Conservation (phyloP, 2,329 filamentous ascomycete genomes). For the Cucurbitaria berberidis region DNA sequence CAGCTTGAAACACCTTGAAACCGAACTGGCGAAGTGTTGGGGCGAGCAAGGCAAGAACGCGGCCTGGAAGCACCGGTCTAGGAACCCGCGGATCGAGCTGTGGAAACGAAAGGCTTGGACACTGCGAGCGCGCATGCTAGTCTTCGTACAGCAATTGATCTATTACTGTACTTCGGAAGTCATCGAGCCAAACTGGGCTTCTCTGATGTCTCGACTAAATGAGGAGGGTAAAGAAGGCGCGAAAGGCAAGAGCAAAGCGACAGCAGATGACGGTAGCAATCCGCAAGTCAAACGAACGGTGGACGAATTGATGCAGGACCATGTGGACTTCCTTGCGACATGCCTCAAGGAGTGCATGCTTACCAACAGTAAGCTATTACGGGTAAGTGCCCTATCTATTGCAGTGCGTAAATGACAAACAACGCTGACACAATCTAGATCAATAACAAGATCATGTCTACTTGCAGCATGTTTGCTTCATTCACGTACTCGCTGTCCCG, state of each 20-base stretch:
- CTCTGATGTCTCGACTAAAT: conserved; percentile 85
- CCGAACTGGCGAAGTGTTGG: conserved; percentile 85
- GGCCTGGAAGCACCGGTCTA: conserved; percentile 82
- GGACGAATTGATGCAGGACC: conserved; percentile 97
- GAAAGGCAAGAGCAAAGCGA: conserved; percentile 49
- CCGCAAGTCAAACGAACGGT: conserved; percentile 74
- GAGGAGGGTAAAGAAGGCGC: conserved; percentile 58
- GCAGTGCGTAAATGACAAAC: background rate
- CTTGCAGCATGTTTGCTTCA: conserved; percentile 90
- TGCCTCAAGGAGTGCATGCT: conserved; percentile 99
- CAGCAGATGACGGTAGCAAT: conserved; percentile 43
- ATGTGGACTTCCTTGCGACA: conserved; percentile 96
- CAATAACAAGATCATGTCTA: conserved; percentile 95
- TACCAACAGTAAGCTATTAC: conserved; percentile 91
- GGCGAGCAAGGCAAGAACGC: conserved; percentile 82
- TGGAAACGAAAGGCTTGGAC: conserved; percentile 97
- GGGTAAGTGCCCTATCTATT: conserved; percentile 64
- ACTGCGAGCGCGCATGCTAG: conserved; percentile 88
- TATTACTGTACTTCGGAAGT: conserved; percentile 98
- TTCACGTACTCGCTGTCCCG: conserved; percentile 87
- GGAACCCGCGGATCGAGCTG: conserved; percentile 75
- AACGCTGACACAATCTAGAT: conserved; percentile 64
- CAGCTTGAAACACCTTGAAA: conserved; percentile 87
- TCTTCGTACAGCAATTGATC: conserved; percentile 94
- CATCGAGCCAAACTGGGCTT: conserved; percentile 96